Evolutionary conservation across 805 yeast species (phyloP).

Genomic region (Blastobotrys attinorum): DNA sequence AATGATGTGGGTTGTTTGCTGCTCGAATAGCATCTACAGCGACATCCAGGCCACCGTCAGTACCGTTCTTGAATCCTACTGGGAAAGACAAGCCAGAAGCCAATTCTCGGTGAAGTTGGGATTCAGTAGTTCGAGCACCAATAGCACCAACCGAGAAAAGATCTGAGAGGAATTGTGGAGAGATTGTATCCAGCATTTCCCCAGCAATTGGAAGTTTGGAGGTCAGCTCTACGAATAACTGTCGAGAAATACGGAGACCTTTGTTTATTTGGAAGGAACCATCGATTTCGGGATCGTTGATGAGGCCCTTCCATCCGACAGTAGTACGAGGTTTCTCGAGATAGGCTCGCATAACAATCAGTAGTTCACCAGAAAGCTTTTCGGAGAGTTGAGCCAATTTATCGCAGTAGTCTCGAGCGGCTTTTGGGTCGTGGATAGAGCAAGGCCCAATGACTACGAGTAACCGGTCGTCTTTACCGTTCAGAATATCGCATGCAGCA

Average conservation of each 20-base stretch:
- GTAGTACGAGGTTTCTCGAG: constrained; percentile 97
- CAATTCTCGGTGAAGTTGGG: constrained; percentile 93
- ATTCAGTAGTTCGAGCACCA: constrained; percentile 98
- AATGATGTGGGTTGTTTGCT: constrained; percentile 89
- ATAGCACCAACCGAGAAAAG: constrained; percentile 94
- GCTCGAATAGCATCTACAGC: constrained; percentile 93
- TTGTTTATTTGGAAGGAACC: constrained; percentile 89
- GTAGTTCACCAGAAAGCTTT: constrained; percentile 63
- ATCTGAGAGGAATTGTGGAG: constrained; percentile 92
- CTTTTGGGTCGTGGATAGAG: constrained; percentile 88
- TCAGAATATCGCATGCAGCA: constrained; percentile 60
- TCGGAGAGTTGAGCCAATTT: constrained; percentile 52
- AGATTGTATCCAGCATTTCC: constrained; percentile 95
- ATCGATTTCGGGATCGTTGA: constrained; percentile 94
- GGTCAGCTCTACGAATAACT: constrained; percentile 77
- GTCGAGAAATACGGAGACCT: constrained; percentile 84
- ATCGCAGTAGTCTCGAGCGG: constrained; percentile 83
- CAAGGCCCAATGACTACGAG: constrained; percentile 94
- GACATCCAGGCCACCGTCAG: constrained; percentile 91
- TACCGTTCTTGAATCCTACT: constrained; percentile 96
- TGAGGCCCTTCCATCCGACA: constrained; percentile 98
- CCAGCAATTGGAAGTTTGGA: constrained; percentile 86
- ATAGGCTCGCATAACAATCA: constrained; percentile 94
- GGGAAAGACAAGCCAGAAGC: constrained; percentile 98
- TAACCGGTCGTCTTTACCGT: constrained; percentile 80